Evolutionary conservation across 352 stramenopile species (phyloP).

Genomic region (Chrysophaeum taylorii): DNA sequence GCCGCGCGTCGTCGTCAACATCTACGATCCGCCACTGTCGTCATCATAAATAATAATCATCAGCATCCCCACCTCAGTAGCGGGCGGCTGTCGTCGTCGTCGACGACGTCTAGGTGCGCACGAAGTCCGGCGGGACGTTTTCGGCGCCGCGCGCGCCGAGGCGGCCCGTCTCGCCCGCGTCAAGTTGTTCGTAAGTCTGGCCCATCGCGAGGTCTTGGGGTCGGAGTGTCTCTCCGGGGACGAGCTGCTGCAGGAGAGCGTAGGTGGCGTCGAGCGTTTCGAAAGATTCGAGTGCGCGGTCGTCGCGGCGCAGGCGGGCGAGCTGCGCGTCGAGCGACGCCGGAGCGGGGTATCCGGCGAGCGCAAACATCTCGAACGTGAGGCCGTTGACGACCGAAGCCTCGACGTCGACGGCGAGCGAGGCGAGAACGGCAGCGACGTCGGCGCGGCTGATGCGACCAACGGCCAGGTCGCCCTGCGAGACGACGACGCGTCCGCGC

Average conservation of each 20-base stretch:
- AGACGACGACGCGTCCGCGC: constrained; percentile 44
- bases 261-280: constrained; percentile 40
- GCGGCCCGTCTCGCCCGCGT: constrained; percentile 42
- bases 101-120: too few species aligned
- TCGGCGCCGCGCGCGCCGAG: too few species aligned
- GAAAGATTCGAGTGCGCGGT: too few species aligned
- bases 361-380: constrained; percentile 49
- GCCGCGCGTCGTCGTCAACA: too few species aligned
- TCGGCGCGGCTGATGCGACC: constrained; percentile 51
- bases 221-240: constrained; percentile 50
- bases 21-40: too few species aligned
- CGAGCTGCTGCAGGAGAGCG: constrained; percentile 44
- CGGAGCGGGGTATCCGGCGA: constrained; percentile 44
- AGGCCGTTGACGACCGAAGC: constrained; percentile 41
- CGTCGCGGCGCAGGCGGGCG: constrained; percentile 21
- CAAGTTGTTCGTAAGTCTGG: constrained; percentile 53
- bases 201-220: constrained; percentile 45
- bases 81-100: too few species aligned
- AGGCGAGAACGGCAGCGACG: constrained; percentile 42
- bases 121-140: too few species aligned
- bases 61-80: too few species aligned
- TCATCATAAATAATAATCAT: too few species aligned
- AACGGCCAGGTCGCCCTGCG: constrained; percentile 50
- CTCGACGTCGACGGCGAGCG: constrained; percentile 35
- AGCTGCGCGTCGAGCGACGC: constrained; percentile 27